These are phyloP conservation scores for Coix lacrymajobi DNA, from an alignment of 176 grass and related monocot species.

Conservation along the genomic window DNA sequence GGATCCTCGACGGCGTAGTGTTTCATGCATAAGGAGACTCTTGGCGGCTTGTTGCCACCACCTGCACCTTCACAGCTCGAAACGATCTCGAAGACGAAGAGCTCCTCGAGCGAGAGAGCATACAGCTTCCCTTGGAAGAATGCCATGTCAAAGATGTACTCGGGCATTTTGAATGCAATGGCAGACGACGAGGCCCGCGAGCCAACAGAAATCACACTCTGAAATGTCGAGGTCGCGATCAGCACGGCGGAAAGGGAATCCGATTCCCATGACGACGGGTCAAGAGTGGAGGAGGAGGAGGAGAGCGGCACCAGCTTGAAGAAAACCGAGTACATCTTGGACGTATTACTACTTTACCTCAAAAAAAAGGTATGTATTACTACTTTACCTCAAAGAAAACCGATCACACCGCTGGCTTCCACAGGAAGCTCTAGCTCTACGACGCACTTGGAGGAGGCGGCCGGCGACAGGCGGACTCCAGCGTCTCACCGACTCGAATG, in stretches of 20 bases:
- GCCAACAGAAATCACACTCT: neutral
- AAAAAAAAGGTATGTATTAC: no score
- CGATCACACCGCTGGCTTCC: no score
- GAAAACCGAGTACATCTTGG: no score
- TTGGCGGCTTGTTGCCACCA: neutral
- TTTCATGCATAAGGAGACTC: neutral
- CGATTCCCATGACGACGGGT: neutral
- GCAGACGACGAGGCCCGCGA: fast-evolving
- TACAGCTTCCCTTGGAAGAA: neutral
- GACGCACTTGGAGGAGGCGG: no score
- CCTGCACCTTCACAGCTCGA: neutral
- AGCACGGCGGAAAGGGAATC: neutral
- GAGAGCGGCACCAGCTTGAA: neutral
- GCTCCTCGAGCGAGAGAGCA: neutral
- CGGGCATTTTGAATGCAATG: neutral
- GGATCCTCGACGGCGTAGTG: neutral
- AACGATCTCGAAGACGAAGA: neutral
- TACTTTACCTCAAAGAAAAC: no score
- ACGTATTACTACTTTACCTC: no score
- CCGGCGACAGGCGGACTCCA: no score
- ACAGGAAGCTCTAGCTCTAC: neutral
- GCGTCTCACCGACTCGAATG: no score
- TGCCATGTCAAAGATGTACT: neutral
- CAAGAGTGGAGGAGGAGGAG: no score
- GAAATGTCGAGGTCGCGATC: fast-evolving